A percentile compares a stretch with the other conserved stretches of the same genome.
These are phyloP conservation scores for Puccinia triticina DNA, from an alignment of 1,284 basidiomycete species.

Conservation along the genomic window DNA sequence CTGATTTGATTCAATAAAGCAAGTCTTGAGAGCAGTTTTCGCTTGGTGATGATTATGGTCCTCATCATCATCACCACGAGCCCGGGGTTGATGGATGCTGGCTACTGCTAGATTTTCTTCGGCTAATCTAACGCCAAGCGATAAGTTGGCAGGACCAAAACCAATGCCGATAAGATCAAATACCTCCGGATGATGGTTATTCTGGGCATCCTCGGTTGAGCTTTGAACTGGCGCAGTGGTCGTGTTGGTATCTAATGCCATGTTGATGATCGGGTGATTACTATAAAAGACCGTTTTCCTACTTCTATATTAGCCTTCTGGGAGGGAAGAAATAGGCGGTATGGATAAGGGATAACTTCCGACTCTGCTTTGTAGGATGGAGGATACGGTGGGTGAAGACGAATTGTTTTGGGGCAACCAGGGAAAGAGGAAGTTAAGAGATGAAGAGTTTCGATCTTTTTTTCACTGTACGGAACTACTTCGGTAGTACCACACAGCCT, in stretches of 20 bases:
- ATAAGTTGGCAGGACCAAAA: conserved; percentile 68
- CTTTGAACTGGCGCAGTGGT: neutral
- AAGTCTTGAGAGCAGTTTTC: conserved; percentile 57
- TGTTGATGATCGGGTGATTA: neutral
- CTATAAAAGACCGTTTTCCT: neutral
- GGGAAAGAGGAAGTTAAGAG: no score
- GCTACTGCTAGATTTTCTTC: conserved; percentile 1
- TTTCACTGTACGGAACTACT: no score
- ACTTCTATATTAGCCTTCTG: no score
- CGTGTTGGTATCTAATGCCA: neutral
- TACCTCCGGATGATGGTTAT: conserved; percentile 13
- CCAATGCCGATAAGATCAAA: conserved; percentile 67
- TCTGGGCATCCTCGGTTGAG: neutral
- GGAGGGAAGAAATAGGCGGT: neutral
- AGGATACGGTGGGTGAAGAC: no score
- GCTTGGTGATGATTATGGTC: neutral
- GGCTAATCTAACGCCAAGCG: conserved; percentile 61
- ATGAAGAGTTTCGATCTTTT: no score
- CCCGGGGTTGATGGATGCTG: conserved; percentile 9
- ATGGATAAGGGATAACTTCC: no score
- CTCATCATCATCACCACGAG: neutral
- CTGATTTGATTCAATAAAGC: conserved; percentile 65
- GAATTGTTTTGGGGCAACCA: no score
- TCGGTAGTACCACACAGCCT: no score
- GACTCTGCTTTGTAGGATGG: no score